Conservation (phyloP, 176 grass and related monocot species). For the Dactylis glomerata region DNA sequence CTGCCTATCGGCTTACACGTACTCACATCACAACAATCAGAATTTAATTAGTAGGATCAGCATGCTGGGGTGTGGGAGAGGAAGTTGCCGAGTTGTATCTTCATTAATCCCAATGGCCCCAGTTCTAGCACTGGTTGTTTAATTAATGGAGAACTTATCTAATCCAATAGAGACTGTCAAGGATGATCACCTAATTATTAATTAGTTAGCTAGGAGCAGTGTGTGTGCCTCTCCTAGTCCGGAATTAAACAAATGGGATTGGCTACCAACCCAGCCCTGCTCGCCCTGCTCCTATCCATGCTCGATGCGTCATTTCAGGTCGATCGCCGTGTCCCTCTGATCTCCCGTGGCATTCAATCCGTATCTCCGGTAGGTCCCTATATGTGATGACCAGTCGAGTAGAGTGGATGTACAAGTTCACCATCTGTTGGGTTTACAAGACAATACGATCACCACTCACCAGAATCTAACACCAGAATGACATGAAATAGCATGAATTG, state of each 20-base stretch:
- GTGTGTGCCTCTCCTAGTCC: not conserved
- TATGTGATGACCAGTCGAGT: not conserved
- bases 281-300: not conserved
- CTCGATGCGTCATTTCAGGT: not conserved
- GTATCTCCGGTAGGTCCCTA: not conserved
- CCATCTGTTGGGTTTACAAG: not conserved
- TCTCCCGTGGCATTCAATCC: not conserved
- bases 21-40: not conserved
- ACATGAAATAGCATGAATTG: not conserved
- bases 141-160: slow-evolving; percentile 23
- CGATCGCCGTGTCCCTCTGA: not conserved
- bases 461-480: not conserved
- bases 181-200: not conserved
- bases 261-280: not conserved
- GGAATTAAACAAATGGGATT: slow-evolving; percentile 25
- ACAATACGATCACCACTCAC: not conserved
- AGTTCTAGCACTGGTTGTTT: slow-evolving; percentile 13
- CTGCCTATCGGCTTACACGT: not conserved
- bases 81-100: not conserved
- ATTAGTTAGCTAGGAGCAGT: not conserved
- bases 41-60: not conserved
- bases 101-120: not conserved
- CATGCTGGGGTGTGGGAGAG: not conserved
- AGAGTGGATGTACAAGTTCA: not conserved
- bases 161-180: not conserved